Evolutionary conservation across 169 alveolate species (phyloP).

Genomic region (Eimeria zaria): DNA sequence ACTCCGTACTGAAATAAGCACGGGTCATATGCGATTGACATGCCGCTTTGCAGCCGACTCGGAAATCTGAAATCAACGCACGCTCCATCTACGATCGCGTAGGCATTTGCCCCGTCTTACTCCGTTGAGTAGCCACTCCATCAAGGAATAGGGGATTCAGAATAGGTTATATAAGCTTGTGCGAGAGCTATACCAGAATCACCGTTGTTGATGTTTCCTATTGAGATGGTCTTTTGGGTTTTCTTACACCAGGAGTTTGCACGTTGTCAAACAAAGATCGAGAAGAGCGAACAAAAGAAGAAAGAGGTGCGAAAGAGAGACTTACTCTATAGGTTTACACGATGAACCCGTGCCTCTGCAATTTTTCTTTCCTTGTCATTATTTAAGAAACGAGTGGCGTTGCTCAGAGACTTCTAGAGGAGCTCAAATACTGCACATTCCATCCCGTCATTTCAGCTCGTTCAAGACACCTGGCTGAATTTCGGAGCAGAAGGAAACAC

Average conservation of each 20-base stretch:
- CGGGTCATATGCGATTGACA: neutral
- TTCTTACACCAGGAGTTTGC: constrained; percentile 30
- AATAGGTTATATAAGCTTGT: neutral
- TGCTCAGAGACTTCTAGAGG: constrained; percentile 44
- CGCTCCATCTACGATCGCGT: constrained; percentile 68
- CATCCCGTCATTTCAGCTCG: constrained; percentile 45
- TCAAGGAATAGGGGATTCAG: neutral
- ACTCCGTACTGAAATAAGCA: neutral
- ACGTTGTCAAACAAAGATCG: constrained; percentile 20
- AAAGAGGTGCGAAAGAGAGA: constrained; percentile 17
- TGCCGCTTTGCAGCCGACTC: neutral
- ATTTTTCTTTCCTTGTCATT: neutral
- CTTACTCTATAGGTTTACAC: neutral
- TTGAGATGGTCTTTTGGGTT: neutral
- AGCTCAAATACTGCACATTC: constrained; percentile 61
- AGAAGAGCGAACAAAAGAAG: constrained; percentile 42
- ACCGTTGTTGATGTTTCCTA: neutral
- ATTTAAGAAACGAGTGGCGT: neutral
- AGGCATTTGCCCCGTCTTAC: neutral
- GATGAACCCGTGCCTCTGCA: neutral
- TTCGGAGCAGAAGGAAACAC: neutral
- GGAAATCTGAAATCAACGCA: constrained; percentile 16
- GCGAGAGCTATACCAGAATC: neutral
- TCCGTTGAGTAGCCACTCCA: neutral
- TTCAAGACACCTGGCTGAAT: constrained; percentile 45